Evolutionary conservation across 2,329 filamentous ascomycete genomes (phyloP).

Genomic region (Colletotrichum sp.): DNA sequence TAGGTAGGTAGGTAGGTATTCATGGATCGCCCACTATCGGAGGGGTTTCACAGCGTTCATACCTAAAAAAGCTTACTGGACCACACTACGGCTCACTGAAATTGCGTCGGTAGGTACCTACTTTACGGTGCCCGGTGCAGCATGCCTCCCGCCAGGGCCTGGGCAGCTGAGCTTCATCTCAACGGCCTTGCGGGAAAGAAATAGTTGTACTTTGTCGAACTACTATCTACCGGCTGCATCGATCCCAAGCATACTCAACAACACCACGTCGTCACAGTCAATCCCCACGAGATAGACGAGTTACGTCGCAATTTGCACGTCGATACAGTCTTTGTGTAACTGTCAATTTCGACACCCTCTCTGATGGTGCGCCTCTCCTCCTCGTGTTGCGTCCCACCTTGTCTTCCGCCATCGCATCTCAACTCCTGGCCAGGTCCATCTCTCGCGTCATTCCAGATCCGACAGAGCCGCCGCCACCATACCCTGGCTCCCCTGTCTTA

Average conservation of each 20-base stretch:
- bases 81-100: not conserved
- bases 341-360: not conserved
- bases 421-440: not conserved
- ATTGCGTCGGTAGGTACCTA: not conserved
- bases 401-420: conserved; percentile 12
- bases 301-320: not conserved
- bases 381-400: not conserved
- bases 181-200: not conserved
- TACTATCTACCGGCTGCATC: not conserved
- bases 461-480: conserved; percentile 17
- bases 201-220: not conserved
- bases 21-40: not conserved
- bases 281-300: not conserved
- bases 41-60: not conserved
- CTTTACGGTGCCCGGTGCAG: not conserved
- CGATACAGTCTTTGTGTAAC: not conserved
- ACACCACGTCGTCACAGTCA: not conserved
- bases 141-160: not conserved
- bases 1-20: not conserved
- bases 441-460: conserved; percentile 16
- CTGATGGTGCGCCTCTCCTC: not conserved
- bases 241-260: not conserved
- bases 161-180: not conserved
- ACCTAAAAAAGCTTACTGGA: not conserved
- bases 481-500: not conserved